Evolutionary conservation across 768 basidiomycete genomes (phyloP).

Genomic region (Suillus placidus): DNA sequence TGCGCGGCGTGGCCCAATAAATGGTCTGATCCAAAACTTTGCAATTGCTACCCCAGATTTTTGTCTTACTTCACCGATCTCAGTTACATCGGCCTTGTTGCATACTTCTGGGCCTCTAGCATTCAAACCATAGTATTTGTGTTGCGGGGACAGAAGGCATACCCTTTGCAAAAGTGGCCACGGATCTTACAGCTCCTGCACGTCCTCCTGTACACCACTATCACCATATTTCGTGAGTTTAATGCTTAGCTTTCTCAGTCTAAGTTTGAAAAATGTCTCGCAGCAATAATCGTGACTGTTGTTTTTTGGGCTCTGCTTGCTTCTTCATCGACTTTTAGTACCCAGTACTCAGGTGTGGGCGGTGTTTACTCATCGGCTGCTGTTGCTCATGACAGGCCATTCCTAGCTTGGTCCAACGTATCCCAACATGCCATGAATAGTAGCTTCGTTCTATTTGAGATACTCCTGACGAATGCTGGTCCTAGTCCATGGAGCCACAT

Average conservation of each 20-base stretch:
- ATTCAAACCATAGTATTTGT: slow-evolving; percentile 55
- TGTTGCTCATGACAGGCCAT: slow-evolving; percentile 2
- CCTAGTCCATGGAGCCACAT: slow-evolving; percentile 58
- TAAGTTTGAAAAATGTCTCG: background rate
- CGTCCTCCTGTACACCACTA: slow-evolving; percentile 51
- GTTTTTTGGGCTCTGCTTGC: slow-evolving; percentile 65
- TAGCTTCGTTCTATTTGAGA: slow-evolving; percentile 57
- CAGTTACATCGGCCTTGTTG: slow-evolving; percentile 59
- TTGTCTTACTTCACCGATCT: slow-evolving; percentile 69
- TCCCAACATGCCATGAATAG: slow-evolving; percentile 66
- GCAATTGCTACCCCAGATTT: slow-evolving; percentile 41
- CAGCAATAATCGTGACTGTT: slow-evolving; percentile 65
- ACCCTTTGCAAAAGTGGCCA: slow-evolving; percentile 65
- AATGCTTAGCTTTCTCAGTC: background rate
- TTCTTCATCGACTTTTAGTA: slow-evolving; percentile 42
- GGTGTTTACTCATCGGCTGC: background rate
- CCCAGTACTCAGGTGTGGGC: slow-evolving; percentile 41
- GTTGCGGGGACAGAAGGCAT: slow-evolving; percentile 35
- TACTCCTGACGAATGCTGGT: slow-evolving; percentile 53
- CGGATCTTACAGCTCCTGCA: slow-evolving; percentile 58
- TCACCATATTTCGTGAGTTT: slow-evolving; percentile 59
- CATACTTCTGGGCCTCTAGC: slow-evolving; percentile 64
- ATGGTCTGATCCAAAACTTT: background rate
- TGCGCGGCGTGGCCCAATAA: background rate
- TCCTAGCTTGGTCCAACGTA: slow-evolving; percentile 60